Base-by-base conservation (phyloP, 202 grass and related monocot genomes). In the Digitaria exilis region DNA sequence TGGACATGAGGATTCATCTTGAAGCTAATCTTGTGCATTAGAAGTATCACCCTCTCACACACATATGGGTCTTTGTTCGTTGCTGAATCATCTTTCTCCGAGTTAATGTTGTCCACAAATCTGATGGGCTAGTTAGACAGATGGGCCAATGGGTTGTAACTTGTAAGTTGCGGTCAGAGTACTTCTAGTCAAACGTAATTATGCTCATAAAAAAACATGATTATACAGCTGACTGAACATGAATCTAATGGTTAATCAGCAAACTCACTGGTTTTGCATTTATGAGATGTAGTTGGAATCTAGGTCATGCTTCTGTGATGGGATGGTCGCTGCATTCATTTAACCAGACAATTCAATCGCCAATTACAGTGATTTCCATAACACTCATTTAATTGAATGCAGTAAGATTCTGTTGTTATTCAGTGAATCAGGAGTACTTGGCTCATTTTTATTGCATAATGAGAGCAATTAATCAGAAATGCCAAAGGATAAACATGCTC, bases 401-500 rank as follows among this genome's bases (percentile, higher is more conserved):
- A 62, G 50, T 75, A 48, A 59, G 17, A 54, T 84, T 62, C 12
- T 50, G 5, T 34, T 8, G 21, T 81, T 66, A 39, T 56, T 87
- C 22, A 78, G 46, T 79, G 46, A 56, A 2, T 72, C 0, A 42
- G 10, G 28, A 73, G 45, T 80, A 49, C 21, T 34, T 64, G 26
- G 34, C 15, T 39, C 17, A 9, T 28, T 84, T 80, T 34, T 73
- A 58, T 61, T 65, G 15, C 5, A 58, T 42, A 6, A 67, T 84
- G 24, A 35, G 52, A 69, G 7, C 25, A 63, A 49, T 44, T 66
- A 63, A 71, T 26, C 18, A 35, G 56, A 64, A 15, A 45, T 31
- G 6, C 39, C 0, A 65, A 79, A 75, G 43, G 59, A 16, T 76
- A 69, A n/a, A 69, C 8, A 17, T 58, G 18, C 26, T 70, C 0